A percentile compares a stretch with the other conserved stretches of the same genome.
Conservation (phyloP, 78 protist species). For the Dictyostelium discoideum region dicty_2.7 NC_007090.3:4202001-4202500, state of each 20-base stretch:
- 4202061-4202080: conserved; percentile 70
- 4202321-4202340: conserved; percentile 93
- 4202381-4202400: conserved; percentile 98
- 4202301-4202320: conserved; percentile 96
- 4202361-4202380: conserved; percentile 98
- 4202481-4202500: conserved; percentile 96
- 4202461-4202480: conserved; percentile 56
- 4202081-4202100: conserved; percentile 77
- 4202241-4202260: conserved; percentile 81
- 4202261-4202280: conserved; percentile 70
- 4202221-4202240: conserved; percentile 73
- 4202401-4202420: conserved; percentile 88
- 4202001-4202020: conserved; percentile 29
- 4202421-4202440: conserved; percentile 43
- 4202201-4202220: conserved; percentile 38
- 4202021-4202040: conserved; percentile 58
- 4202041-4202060: conserved; percentile 68
- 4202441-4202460: conserved; percentile 24
- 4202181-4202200: conserved; percentile 14
- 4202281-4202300: conserved; percentile 89
- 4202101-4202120: conserved; percentile 46
- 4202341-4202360: conserved; percentile 85
- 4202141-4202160: conserved; percentile 84
- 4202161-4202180: conserved; percentile 61
- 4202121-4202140: conserved; percentile 76